Evolutionary conservation across 306 rosid genomes (phyloP), one percentile per base, ranked within the genome.

Genomic region (Purshia tridentata): DNA sequence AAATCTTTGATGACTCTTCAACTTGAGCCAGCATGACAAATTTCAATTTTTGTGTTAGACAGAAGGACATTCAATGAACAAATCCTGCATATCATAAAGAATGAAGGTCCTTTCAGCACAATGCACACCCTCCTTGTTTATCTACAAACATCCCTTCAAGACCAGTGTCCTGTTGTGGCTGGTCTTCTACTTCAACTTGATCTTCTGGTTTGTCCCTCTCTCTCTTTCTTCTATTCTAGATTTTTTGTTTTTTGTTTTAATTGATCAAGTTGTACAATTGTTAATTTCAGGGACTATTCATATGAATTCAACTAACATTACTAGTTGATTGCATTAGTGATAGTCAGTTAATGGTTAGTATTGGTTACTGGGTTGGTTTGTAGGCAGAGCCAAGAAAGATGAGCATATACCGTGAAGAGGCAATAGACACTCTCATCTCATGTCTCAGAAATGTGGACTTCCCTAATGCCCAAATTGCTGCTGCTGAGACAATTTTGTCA

Each of bases 371-470:
- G 74, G 75, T 51, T 75, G 47, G 48, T 77, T 76, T 86, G 80
- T 70, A 91, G 98, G 84, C 75, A 51, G 98, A 94, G 79, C 95
- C 97, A 46, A 90, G 87, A 80, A 89, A 91, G 70, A 91, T 86
- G 98, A 94, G 98, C 83, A 88, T 94, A 79, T 94, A 88, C 81
- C 91, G 98, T 9, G 97, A 94, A 86, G 97, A 94, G 83, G 94
- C 97, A 11, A 86, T 91, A 62, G 98, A 94, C 72, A 62, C 77
- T 69, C 94, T 94, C 76, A 85, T 89, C 74, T 84, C 91, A 65
- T 94, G 98, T 86, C 91, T 94, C 55, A 76, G 81, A 81, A 86
- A 89, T 78, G 72, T 70, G 6, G 91, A 89, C n/a, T 81, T 80
- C 73, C 98, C 92, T 8, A 65, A 76, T 65, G 84, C 83, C 53